Percentiles rank a stretch among this genome's conserved stretches.
Conservation (phyloP, 116 monocot genomes). For the Dioscorea cayenensis region DNA sequence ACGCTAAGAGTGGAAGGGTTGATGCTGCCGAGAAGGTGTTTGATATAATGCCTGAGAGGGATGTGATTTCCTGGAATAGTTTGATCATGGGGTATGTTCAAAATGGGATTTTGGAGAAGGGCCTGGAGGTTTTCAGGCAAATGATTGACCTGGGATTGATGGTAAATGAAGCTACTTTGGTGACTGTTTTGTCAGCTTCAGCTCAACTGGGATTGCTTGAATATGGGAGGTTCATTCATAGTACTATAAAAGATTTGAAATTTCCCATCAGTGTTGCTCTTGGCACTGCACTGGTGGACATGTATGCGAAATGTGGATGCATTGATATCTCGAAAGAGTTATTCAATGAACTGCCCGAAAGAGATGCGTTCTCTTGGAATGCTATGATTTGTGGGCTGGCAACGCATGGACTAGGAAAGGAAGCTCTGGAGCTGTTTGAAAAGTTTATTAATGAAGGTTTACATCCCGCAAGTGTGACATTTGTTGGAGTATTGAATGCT, state of each 20-base stretch:
- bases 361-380: constrained; percentile 71
- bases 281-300: constrained; percentile 66
- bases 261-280: constrained; percentile 37
- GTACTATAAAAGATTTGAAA: constrained; percentile 19
- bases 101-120: constrained; percentile 55
- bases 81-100: constrained; percentile 67
- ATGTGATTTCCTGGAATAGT: constrained; percentile 72
- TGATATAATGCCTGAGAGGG: constrained; percentile 55
- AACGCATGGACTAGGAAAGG: constrained; percentile 50
- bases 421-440: constrained; percentile 48
- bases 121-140: constrained; percentile 37
- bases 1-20: constrained; percentile 29
- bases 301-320: constrained; percentile 85
- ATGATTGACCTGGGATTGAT: constrained; percentile 32
- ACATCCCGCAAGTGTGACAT: constrained; percentile 48
- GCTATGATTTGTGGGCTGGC: constrained; percentile 73
- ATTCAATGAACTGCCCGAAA: constrained; percentile 43
- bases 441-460: constrained; percentile 35
- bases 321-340: constrained; percentile 32
- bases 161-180: constrained; percentile 61
- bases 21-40: constrained; percentile 49
- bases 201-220: constrained; percentile 75
- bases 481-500: constrained; percentile 67
- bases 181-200: constrained; percentile 59
- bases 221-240: constrained; percentile 45